A percentile compares a stretch with the other conserved stretches of the same genome.
Conservation (phyloP, 768 basidiomycete genomes). For the Plicaturopsis crispa region DNA sequence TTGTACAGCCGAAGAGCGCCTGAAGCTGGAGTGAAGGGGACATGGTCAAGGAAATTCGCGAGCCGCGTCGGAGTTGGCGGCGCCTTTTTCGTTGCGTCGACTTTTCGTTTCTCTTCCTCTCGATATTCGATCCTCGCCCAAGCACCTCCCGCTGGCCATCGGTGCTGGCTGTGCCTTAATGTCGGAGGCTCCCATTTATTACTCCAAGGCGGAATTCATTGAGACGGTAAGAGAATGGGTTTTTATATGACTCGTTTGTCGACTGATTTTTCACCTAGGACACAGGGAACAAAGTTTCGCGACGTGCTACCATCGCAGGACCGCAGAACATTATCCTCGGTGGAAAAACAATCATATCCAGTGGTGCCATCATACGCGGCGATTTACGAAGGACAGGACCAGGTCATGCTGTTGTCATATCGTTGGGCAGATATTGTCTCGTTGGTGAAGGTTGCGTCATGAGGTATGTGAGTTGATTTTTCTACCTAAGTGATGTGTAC, state of each 20-base stretch:
- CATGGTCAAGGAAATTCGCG: too few relatives aligned
- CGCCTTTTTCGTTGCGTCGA: too few relatives aligned
- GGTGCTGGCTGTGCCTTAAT: conserved; percentile 2
- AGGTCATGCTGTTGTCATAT: conserved; percentile 90
- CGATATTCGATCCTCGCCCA: too few relatives aligned
- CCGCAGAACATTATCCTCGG: conserved; percentile 96
- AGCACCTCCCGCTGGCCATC: too few relatives aligned
- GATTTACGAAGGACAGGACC: conserved; percentile 86
- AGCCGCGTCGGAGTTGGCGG: too few relatives aligned
- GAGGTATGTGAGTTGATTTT: conserved; percentile 51
- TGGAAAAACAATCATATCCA: conserved; percentile 94
- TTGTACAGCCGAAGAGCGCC: too few relatives aligned
- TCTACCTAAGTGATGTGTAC: neutral
- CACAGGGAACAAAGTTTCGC: conserved; percentile 93
- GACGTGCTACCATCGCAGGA: conserved; percentile 85
- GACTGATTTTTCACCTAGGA: conserved; percentile 40
- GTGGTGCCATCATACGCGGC: conserved; percentile 85
- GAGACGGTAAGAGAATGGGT: conserved; percentile 55
- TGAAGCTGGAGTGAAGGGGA: too few relatives aligned
- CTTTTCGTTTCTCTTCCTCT: too few relatives aligned
- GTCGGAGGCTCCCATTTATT: conserved; percentile 77
- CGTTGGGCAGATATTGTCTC: conserved; percentile 87
- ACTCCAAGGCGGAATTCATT: conserved; percentile 79
- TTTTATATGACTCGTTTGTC: neutral
- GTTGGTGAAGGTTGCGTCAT: conserved; percentile 88